Base-by-base conservation (phyloP, 1,284 basidiomycete species). In the Ceratobasidium sp. region DNA sequence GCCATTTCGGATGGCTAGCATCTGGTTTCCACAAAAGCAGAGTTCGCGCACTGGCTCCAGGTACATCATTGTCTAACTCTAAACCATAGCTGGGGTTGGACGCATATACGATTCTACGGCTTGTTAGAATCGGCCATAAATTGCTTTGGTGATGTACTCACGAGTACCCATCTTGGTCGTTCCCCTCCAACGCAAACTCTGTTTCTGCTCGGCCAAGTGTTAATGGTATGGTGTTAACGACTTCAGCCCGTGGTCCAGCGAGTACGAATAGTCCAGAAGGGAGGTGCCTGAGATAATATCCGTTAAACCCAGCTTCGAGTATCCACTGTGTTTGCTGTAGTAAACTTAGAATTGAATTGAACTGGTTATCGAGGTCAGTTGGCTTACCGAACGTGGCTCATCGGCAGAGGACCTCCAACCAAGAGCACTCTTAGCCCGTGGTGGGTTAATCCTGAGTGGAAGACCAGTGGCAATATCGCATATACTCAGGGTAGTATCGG, bases 131-230 rank as follows among this genome's bases (percentile, higher is more conserved):
- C 4, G 4, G 39, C 17, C 20, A 26, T 7, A 53, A 49, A 1
- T 26, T 20, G 1, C 17, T 33, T 10, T 10, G 53, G n/a, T 8
- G 23, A 17, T 15, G 20, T 26, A 74, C 71, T 74, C 26, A 74
- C 71, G 71, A 63, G 31, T 74, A 64, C 10, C 71, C 71, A 39
- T 53, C 71, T n/a, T 74, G 39, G 2, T 61, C 71, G 33, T 74
- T 39, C 4, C 71, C 71, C 2, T 47, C 31, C 31, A 74, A 51
- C 11, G 45, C 28, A 74, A 74, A 74, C 58, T 74, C 71, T 2
- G 42, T 37, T 45, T 47, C 60, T 8, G 47, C 33, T 15, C 28
- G 42, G 7, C 58, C 42, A 23, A 74, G 42, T 28, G 49, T 28
- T 13, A 74, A 23, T 4, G 58, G 33, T 15, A 60, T 28, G 31